Conservation (phyloP, 2,329 filamentous ascomycete species). For the Chaetomiaceae sp. region DNA sequence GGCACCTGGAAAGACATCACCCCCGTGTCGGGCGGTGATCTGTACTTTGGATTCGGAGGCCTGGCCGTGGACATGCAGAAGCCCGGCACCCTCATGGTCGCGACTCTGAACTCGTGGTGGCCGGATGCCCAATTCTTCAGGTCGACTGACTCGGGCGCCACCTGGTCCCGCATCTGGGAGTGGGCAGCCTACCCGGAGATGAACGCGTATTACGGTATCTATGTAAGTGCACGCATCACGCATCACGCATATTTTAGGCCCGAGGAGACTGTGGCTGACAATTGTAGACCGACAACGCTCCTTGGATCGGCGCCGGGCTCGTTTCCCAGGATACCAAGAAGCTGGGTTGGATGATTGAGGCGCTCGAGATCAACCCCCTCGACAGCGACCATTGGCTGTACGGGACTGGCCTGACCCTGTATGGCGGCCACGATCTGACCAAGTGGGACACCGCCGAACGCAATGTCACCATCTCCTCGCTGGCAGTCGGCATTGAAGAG, state of each 20-base stretch:
- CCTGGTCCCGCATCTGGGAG: conserved; percentile 52
- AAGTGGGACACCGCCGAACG: conserved; percentile 46
- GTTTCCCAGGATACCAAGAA: conserved; percentile 44
- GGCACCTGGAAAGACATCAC: conserved; percentile 54
- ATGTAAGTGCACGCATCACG: conserved; percentile 11
- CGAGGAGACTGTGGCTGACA: conserved; percentile 5
- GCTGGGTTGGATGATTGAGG: conserved; percentile 59
- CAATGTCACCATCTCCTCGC: conserved; percentile 46
- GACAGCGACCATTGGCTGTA: conserved; percentile 59
- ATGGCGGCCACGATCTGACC: conserved; percentile 47
- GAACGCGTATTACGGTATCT: conserved; percentile 40
- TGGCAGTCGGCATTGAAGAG: conserved; percentile 54
- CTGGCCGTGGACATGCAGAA: conserved; percentile 50
- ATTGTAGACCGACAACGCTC: conserved; percentile 42
- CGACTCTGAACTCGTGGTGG: conserved; percentile 55
- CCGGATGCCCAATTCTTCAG: conserved; percentile 55
- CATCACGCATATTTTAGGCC: too few relatives aligned
- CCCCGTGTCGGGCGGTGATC: conserved; percentile 43
- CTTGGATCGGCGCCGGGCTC: conserved; percentile 51
- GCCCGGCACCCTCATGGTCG: conserved; percentile 54
- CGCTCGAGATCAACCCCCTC: conserved; percentile 53
- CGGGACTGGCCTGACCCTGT: conserved; percentile 46
- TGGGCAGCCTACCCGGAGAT: conserved; percentile 45
- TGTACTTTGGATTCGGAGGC: conserved; percentile 54
- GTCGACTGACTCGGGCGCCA: conserved; percentile 50